Evolutionary conservation across 2,329 filamentous ascomycete species (phyloP), one percentile per base, ranked within the genome.

Genomic region (Byssothecium circinans): DNA sequence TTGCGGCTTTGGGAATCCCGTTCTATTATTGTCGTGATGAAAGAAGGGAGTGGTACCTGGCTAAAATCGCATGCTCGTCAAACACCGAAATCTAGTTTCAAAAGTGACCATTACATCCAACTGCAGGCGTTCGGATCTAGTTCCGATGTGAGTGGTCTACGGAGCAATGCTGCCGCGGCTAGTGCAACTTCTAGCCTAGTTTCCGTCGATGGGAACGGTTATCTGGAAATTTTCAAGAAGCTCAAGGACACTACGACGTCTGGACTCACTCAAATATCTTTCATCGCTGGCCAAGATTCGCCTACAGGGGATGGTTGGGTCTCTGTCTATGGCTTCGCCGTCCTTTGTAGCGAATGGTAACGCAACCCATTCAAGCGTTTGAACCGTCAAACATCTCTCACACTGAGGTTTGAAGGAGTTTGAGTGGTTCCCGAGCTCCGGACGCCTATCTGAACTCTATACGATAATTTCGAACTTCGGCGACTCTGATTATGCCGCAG

Each of bases 71-170:
- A 53, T 29, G 41, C 37, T 55, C 42, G 44, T 49, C 42, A 56
- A 42, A 53, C 40, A 45, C 56, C 48, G 46, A 53, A 45, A 50
- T 11, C 22, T 8, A 15, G 25, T 41, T 39, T 50, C 48, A 49
- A 32, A 47, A 44, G 45, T 43, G 17, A 47, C 30, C 41, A 47
- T 40, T 41, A 49, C 58, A 10, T 25, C 23, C 23, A 25, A 18
- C 2, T 14, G 35, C 58, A 53, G 43, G 41, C 56, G 42, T 48
- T 55, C 57, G 65, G 64, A 68, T 66, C 58, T 60, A 49, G 57
- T 57, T 59, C 61, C 62, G 62, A 62, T 41, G 42, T 41, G 32
- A 51, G 50, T 25, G 10, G 23, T 10, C 6, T 58, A 55, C 54
- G 53, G 57, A 56, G 46, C 47, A 49, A 49, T 54, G 43, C 46